A percentile compares a stretch with the other conserved stretches of the same genome.
These are phyloP conservation scores for Teunomyces atbi DNA, from an alignment of 805 yeast genomes.

Conservation along the genomic window DNA sequence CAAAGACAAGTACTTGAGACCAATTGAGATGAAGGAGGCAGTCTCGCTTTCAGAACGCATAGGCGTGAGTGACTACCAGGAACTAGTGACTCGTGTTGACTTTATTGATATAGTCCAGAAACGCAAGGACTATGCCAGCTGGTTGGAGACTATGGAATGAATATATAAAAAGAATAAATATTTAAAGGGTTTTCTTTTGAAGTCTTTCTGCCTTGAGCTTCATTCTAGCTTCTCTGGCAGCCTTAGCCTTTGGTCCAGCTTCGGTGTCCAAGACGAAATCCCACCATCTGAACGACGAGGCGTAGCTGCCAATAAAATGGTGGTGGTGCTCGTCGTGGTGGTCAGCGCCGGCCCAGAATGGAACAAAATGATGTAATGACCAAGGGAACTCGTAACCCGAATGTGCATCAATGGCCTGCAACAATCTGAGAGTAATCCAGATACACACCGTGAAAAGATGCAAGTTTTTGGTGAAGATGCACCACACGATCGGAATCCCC, in stretches of 20 bases:
- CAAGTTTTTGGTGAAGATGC: constrained; percentile 68
- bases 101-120: constrained; percentile 49
- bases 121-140: constrained; percentile 43
- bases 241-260: constrained; percentile 79
- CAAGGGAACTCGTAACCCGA: constrained; percentile 98
- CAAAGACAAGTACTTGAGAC: constrained; percentile 37
- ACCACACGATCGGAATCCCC: constrained; percentile 88
- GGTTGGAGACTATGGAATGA: constrained; percentile 19
- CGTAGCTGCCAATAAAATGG: constrained; percentile 92
- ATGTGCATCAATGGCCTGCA: constrained; percentile 97
- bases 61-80: constrained; percentile 48
- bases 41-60: constrained; percentile 45
- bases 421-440: constrained; percentile 85
- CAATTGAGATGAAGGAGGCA: constrained; percentile 47
- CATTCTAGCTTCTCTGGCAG: constrained; percentile 66
- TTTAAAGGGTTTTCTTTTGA: constrained; percentile 12
- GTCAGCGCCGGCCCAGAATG: constrained; percentile 98
- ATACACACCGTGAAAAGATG: constrained; percentile 86
- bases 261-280: constrained; percentile 86
- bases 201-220: constrained; percentile 50
- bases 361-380: constrained; percentile 88
- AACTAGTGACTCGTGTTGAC: constrained; percentile 48
- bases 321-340: constrained; percentile 98
- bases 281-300: constrained; percentile 96
- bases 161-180: not conserved